Evolutionary conservation across 2,329 filamentous ascomycete species (phyloP).

Genomic region (Mollisia scopiformis): DNA sequence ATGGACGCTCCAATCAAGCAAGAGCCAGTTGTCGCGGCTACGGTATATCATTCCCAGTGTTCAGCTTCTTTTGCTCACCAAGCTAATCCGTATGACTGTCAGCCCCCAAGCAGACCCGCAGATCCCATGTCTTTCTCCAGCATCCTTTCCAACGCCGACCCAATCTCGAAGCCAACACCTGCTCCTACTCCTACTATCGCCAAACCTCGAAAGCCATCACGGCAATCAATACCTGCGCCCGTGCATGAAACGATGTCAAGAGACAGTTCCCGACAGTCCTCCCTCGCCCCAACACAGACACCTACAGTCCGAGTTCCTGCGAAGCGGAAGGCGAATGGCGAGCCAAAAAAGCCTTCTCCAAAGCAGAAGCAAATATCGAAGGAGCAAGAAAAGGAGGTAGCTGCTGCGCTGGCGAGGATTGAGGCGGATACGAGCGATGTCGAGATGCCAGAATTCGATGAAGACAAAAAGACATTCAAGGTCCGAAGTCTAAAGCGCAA

Average conservation of each 20-base stretch:
- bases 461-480: slow-evolving; percentile 54
- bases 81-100: slow-evolving; percentile 23
- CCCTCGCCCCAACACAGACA: slow-evolving; percentile 47
- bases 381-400: slow-evolving; percentile 70
- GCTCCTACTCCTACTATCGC: slow-evolving; percentile 35
- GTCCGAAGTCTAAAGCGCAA: slow-evolving; percentile 68
- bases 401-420: slow-evolving; percentile 63
- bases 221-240: slow-evolving; percentile 26
- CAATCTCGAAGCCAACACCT: slow-evolving; percentile 57
- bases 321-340: slow-evolving; percentile 43
- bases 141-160: slow-evolving; percentile 81
- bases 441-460: slow-evolving; percentile 54
- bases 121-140: slow-evolving; percentile 97
- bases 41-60: slow-evolving; percentile 24
- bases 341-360: slow-evolving; percentile 59
- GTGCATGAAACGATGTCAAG: slow-evolving; percentile 30
- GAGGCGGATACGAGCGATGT: slow-evolving; percentile 61
- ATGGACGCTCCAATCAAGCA: slow-evolving; percentile 29
- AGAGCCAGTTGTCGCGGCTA: slow-evolving; percentile 27
- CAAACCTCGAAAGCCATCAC: slow-evolving; percentile 33
- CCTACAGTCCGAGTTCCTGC: slow-evolving; percentile 46
- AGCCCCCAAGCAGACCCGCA: slow-evolving; percentile 74
- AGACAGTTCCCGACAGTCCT: slow-evolving; percentile 47
- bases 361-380: slow-evolving; percentile 51
- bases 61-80: slow-evolving; percentile 3